Percentiles rank a stretch among this genome's conserved stretches.
phyloP scores from a whole-genome alignment of 1,284 basidiomycete genomes.

The Somion occarium region DNA sequence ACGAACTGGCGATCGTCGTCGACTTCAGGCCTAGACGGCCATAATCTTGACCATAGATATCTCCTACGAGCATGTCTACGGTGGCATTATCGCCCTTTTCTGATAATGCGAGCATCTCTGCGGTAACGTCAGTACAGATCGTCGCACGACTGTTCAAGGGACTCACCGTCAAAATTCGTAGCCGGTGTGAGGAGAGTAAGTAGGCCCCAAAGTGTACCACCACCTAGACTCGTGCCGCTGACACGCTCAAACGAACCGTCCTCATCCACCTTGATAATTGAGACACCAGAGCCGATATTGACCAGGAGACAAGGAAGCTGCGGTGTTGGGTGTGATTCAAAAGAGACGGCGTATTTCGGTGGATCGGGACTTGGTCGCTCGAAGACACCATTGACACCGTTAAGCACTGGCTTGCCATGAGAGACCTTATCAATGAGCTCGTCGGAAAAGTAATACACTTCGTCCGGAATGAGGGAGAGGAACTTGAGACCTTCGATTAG shows the following conservation, averaged over 20 bases:
- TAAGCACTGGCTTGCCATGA: conserved; percentile 42
- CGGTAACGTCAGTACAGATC: conserved; percentile 7
- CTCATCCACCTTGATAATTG: conserved; percentile 95
- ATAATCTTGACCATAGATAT: conserved; percentile 97
- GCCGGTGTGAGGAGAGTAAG: conserved; percentile 93
- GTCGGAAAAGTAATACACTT: conserved; percentile 99
- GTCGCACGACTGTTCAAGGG: conserved; percentile 3
- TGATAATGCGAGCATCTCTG: conserved; percentile 95
- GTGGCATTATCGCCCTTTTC: conserved; percentile 91
- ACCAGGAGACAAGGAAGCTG: conserved; percentile 96
- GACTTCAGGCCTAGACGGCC: conserved; percentile 93
- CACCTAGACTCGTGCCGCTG: conserved; percentile 94
- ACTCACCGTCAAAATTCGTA: conserved; percentile 91
- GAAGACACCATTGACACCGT: conserved; percentile 35
- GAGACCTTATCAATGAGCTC: conserved; percentile 89
- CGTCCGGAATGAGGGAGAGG: conserved; percentile 93
- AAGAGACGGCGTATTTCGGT: conserved; percentile 86
- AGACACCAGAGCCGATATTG: conserved; percentile 98
- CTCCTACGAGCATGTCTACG: conserved; percentile 99
- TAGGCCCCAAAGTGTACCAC: conserved; percentile 99
- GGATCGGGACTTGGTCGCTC: conserved; percentile 92
- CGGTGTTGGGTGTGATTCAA: conserved; percentile 74
- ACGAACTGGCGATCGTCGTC: conserved; percentile 95
- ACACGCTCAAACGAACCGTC: conserved; percentile 96
- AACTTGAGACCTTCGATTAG: conserved; percentile 97